Conservation (phyloP, 2,329 filamentous ascomycete species). For the Trichoderma sp. region DNA sequence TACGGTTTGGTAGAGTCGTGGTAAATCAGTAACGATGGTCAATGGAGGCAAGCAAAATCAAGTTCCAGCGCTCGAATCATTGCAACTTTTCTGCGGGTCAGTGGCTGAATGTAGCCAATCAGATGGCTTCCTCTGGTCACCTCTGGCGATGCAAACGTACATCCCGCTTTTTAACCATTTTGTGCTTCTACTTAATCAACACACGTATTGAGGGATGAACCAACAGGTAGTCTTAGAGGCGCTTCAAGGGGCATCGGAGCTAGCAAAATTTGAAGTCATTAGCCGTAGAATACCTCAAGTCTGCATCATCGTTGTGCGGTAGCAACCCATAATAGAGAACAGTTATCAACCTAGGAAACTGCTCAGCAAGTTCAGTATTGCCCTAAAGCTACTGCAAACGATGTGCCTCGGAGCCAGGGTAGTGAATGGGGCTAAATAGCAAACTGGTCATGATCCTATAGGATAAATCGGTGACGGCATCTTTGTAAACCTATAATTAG, state of each 20-base stretch:
- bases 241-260: background rate
- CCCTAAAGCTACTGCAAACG: background rate
- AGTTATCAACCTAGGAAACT: background rate
- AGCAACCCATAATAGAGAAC: background rate
- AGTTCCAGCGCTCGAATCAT: background rate
- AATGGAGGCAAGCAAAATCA: background rate
- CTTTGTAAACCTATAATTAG: background rate
- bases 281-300: background rate
- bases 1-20: background rate
- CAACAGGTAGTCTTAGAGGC: background rate
- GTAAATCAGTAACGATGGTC: background rate
- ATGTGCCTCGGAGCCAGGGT: background rate
- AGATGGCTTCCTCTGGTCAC: background rate
- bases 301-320: background rate
- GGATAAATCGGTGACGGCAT: background rate
- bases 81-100: conserved; percentile 20
- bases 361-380: background rate
- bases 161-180: background rate
- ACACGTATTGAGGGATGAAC: background rate
- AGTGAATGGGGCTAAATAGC: background rate
- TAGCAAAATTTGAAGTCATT: background rate
- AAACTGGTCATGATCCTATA: background rate
- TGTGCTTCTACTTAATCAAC: background rate
- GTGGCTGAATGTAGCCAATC: background rate
- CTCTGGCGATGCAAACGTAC: background rate